Conservation (phyloP, 2,329 filamentous ascomycete species). For the Cladophialophora immunda region DNA sequence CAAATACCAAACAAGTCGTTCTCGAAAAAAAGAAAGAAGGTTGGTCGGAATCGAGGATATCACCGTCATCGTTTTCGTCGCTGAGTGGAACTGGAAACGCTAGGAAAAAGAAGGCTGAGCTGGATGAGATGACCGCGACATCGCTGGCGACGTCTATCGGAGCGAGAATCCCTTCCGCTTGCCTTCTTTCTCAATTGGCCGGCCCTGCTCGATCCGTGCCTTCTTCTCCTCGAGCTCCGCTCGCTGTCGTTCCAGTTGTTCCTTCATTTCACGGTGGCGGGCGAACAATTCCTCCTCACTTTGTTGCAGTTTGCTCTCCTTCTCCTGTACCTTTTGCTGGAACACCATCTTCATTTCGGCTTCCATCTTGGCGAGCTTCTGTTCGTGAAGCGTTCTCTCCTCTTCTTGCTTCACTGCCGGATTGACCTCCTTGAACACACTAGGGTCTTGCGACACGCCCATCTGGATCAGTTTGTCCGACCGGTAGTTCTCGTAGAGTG, state of each 20-base stretch:
- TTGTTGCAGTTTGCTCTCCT: constrained; percentile 99
- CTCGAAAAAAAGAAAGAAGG: constrained; percentile 31
- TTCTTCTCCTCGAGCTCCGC: constrained; percentile 99
- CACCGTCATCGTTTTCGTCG: constrained; percentile 43
- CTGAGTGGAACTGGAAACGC: constrained; percentile 43
- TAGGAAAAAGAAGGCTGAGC: constrained; percentile 38
- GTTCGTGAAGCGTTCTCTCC: constrained; percentile 96
- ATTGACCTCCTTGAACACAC: constrained; percentile 99
- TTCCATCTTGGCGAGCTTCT: constrained; percentile 99
- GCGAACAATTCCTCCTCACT: constrained; percentile 99
- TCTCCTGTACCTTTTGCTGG: constrained; percentile 99
- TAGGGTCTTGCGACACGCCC: constrained; percentile 98
- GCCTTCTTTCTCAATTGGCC: constrained; percentile 95
- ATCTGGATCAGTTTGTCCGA: constrained; percentile 98
- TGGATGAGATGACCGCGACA: constrained; percentile 28
- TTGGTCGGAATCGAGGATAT: constrained; percentile 29
- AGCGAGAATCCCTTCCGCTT: constrained; percentile 99
- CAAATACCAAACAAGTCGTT: constrained; percentile 26
- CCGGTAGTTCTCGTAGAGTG: constrained; percentile 98
- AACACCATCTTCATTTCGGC: constrained; percentile 99
- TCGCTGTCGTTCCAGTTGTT: constrained; percentile 95
- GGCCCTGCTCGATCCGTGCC: constrained; percentile 88
- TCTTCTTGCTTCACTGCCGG: constrained; percentile 99
- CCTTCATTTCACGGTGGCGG: constrained; percentile 99
- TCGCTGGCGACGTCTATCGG: constrained; percentile 67